Evolutionary conservation across 176 grass and related monocot genomes (phyloP).

Genomic region (Typha latifolia): DNA sequence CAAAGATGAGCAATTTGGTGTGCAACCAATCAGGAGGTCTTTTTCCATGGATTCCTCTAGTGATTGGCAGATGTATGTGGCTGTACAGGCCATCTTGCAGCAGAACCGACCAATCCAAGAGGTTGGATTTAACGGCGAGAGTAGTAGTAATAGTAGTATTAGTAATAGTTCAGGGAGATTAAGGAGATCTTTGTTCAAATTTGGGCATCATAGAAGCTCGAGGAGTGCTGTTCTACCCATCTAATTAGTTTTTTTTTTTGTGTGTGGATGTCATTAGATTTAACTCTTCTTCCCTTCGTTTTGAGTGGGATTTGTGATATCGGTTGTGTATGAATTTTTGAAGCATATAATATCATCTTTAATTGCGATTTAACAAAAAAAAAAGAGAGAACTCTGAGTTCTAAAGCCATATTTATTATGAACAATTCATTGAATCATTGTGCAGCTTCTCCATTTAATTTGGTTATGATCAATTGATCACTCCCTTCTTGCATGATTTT

Average conservation of each 20-base stretch:
- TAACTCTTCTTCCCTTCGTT: no score
- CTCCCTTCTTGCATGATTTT: constrained; percentile 5
- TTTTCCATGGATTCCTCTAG: constrained; percentile 37
- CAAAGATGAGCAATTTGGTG: constrained; percentile 3
- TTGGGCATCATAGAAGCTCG: not conserved
- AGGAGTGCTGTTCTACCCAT: not conserved
- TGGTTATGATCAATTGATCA: not conserved
- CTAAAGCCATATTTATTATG: no score
- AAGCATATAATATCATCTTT: no score
- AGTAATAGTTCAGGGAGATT: not conserved
- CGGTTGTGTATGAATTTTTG: no score
- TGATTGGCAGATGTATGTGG: constrained; percentile 33
- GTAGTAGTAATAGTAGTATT: constrained; percentile 6
- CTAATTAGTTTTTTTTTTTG: not conserved
- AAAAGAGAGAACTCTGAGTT: no score
- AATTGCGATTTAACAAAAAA: no score
- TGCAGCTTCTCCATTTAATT: constrained; percentile 10
- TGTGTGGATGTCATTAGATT: no score
- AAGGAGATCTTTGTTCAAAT: not conserved
- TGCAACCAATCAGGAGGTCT: constrained; percentile 40
- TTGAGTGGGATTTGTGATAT: no score
- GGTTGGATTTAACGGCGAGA: not conserved
- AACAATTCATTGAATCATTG: not conserved
- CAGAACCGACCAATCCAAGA: constrained; percentile 29
- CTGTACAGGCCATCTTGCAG: constrained; percentile 37